Evolutionary conservation across 768 basidiomycete genomes (phyloP).

Genomic region (Tulasnella sp.): DNA sequence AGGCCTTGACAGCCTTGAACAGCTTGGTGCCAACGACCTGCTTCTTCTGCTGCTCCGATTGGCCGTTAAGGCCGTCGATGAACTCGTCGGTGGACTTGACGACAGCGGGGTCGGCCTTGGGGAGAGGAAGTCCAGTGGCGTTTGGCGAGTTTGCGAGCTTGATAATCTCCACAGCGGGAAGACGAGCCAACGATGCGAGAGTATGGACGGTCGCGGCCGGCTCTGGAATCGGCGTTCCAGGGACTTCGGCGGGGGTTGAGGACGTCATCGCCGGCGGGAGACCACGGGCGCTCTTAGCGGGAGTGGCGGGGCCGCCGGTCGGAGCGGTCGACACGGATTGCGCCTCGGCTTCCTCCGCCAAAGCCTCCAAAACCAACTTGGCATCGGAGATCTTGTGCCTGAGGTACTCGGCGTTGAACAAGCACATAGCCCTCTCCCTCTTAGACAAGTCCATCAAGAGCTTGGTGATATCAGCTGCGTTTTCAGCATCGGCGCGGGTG

Average conservation of each 20-base stretch:
- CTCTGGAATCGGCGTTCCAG: background rate
- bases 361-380: constrained; percentile 62
- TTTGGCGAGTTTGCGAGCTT: constrained; percentile 42
- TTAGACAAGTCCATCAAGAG: constrained; percentile 79
- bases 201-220: constrained; percentile 29
- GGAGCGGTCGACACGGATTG: constrained; percentile 32
- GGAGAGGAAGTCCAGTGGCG: constrained; percentile 39
- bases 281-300: constrained; percentile 28
- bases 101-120: constrained; percentile 59
- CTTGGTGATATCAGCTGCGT: constrained; percentile 56
- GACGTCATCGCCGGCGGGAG: background rate
- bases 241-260: constrained; percentile 47
- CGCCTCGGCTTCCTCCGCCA: constrained; percentile 40
- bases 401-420: constrained; percentile 77
- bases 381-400: constrained; percentile 71
- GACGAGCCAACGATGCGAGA: constrained; percentile 53
- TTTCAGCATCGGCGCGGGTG: constrained; percentile 42
- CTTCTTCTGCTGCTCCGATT: constrained; percentile 51
- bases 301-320: constrained; percentile 40
- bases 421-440: constrained; percentile 79
- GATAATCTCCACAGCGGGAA: constrained; percentile 69
- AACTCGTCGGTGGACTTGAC: constrained; percentile 62
- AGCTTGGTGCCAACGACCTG: constrained; percentile 73
- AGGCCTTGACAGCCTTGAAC: constrained; percentile 55
- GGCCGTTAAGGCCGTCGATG: constrained; percentile 47